Conservation (phyloP, 169 alveolate genomes). For the Eimeria maxima region DNA sequence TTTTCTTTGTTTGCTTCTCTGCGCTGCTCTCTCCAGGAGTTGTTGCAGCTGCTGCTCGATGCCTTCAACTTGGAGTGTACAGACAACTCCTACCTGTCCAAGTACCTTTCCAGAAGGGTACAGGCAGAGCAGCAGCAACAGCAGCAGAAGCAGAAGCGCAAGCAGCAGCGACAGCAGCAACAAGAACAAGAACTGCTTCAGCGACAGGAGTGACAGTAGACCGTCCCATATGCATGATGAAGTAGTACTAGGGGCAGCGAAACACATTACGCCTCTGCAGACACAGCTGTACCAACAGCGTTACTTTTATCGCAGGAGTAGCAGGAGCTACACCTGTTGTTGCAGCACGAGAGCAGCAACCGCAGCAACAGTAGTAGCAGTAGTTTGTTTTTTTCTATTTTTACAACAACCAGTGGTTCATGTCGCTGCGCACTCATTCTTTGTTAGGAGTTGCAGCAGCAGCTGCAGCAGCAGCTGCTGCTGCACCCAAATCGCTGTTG, state of each 20-base stretch:
- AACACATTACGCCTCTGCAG: no score
- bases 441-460: background rate
- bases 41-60: conserved; percentile 85
- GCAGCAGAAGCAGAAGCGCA: conserved; percentile 51
- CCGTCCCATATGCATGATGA: background rate
- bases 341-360: no score
- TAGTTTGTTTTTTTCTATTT: background rate
- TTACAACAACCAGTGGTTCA: background rate
- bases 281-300: no score
- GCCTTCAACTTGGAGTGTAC: conserved; percentile 84
- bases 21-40: conserved; percentile 75
- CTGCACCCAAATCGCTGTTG: background rate
- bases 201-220: background rate
- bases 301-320: no score
- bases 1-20: no score
- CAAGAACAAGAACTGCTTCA: background rate
- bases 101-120: conserved; percentile 75
- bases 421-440: background rate
- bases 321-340: no score
- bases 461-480: background rate
- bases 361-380: conserved; percentile 3
- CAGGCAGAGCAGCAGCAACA: conserved; percentile 48
- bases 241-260: no score
- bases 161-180: conserved; percentile 48
- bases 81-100: conserved; percentile 85